Evolutionary conservation across 129 eudicot genomes (phyloP).

Genomic region (Flaveria linearis): DNA sequence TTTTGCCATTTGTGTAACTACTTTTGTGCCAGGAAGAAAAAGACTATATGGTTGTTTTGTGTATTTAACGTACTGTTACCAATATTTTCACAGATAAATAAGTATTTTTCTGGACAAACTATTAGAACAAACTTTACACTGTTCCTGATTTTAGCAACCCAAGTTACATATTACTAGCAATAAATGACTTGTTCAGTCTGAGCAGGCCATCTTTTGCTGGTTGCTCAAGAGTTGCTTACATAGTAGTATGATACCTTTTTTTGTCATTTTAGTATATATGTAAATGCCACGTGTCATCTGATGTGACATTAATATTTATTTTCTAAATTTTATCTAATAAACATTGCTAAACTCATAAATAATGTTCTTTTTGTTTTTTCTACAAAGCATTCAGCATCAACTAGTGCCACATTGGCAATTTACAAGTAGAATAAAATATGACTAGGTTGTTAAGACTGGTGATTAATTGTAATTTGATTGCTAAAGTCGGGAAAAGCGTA

Average conservation of each 20-base stretch:
- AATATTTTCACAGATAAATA: background rate
- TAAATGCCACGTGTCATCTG: background rate
- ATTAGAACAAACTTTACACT: background rate
- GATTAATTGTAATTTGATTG: background rate
- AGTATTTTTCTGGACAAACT: background rate
- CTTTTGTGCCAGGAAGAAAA: background rate
- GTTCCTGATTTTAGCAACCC: no score
- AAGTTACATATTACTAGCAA: no score
- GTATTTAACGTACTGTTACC: background rate
- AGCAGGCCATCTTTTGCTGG: no score
- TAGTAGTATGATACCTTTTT: background rate
- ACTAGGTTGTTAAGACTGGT: background rate
- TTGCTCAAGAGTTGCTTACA: background rate
- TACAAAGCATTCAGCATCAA: background rate
- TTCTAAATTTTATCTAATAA: background rate
- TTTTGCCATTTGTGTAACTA: constrained; percentile 3
- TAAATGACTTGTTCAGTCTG: background rate
- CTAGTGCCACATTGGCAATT: background rate
- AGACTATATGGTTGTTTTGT: background rate
- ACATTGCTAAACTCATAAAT: no score
- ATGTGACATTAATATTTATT: background rate
- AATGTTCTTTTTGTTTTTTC: background rate
- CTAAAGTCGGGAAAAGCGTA: background rate
- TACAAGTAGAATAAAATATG: background rate
- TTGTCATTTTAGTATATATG: background rate